Conservation (phyloP, 805 yeast species). For the Cyberlindnera mrakii region DNA sequence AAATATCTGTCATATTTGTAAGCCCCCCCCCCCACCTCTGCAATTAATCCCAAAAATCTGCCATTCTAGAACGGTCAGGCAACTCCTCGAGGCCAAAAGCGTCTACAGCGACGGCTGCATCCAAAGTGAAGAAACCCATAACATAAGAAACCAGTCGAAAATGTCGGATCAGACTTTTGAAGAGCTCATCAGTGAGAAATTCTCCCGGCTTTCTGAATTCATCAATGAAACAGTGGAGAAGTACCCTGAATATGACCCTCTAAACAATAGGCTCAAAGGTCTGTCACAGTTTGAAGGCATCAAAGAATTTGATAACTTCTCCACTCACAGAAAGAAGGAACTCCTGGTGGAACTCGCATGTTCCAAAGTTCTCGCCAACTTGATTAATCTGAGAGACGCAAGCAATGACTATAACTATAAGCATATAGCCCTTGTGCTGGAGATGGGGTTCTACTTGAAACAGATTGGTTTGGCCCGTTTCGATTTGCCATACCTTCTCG, state of each 20-base stretch:
- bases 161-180: background rate
- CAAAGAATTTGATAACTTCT: background rate
- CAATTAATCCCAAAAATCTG: too few relatives aligned
- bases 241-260: background rate
- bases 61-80: too few relatives aligned
- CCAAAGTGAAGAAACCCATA: too few relatives aligned
- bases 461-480: constrained; percentile 2
- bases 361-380: constrained; percentile 4
- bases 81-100: too few relatives aligned
- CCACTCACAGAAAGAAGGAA: background rate
- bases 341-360: constrained; percentile 8
- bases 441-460: constrained; percentile 12
- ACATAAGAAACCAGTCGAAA: too few relatives aligned
- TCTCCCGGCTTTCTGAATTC: constrained; percentile 1
- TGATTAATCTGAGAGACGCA: constrained; percentile 8
- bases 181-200: constrained; percentile 1
- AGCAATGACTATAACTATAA: constrained; percentile 11
- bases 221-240: background rate
- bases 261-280: background rate
- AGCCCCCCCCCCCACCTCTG: too few relatives aligned
- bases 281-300: background rate
- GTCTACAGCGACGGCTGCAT: too few relatives aligned
- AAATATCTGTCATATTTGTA: too few relatives aligned
- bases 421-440: constrained; percentile 15
- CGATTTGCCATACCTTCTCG: constrained; percentile 13